phyloP scores from a whole-genome alignment of 306 rosid species.

The Cajanus cajan region DNA sequence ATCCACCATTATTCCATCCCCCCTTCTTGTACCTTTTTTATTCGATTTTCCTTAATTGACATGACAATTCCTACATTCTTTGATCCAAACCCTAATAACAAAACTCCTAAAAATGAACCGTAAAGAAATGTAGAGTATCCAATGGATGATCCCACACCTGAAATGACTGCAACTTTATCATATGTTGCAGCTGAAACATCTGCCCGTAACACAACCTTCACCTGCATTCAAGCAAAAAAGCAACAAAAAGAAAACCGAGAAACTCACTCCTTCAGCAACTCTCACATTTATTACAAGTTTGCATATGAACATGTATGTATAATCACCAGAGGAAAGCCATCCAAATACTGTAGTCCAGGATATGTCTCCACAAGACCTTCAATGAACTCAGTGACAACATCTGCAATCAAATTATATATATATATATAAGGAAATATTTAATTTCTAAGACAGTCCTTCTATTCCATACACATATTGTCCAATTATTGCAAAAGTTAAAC shows the following conservation, averaged over 20 bases:
- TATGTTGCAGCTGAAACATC: slow-evolving; percentile 73
- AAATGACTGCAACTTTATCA: slow-evolving; percentile 86
- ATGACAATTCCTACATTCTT: neutral
- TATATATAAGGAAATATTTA: neutral
- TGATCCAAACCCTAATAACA: neutral
- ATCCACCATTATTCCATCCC: neutral
- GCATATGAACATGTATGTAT: neutral
- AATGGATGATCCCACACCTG: slow-evolving; percentile 49
- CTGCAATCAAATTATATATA: slow-evolving; percentile 50
- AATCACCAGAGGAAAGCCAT: slow-evolving; percentile 88
- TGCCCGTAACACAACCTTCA: slow-evolving; percentile 90
- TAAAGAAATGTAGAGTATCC: neutral
- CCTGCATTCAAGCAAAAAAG: slow-evolving; percentile 47
- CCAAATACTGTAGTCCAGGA: slow-evolving; percentile 83
- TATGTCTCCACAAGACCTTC: slow-evolving; percentile 96
- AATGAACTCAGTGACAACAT: slow-evolving; percentile 88
- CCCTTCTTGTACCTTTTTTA: neutral
- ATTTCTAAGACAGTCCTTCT: neutral
- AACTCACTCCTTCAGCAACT: neutral
- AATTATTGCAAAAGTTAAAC: neutral
- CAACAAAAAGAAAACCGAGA: neutral
- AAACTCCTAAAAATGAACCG: slow-evolving; percentile 4
- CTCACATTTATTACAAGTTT: neutral
- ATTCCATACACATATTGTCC: neutral
- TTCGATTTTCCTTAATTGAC: neutral